phyloP scores from a whole-genome alignment of 768 basidiomycete species.

The Lactarius tabidus region DNA sequence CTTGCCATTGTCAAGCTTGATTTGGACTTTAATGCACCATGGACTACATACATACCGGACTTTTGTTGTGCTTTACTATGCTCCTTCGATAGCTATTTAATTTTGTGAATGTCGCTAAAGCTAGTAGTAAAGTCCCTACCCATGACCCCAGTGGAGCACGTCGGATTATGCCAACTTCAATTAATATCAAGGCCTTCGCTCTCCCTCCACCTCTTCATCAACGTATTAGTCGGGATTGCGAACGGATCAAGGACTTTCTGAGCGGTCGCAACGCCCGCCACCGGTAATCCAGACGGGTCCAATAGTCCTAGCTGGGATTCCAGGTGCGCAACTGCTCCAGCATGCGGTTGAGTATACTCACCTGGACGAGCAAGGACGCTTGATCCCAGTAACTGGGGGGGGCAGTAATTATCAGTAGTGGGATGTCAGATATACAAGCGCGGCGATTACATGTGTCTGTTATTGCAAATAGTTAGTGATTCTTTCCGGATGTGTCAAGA shows the following conservation, averaged over 20 bases:
- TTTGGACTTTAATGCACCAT: not conserved
- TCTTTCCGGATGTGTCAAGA: not conserved
- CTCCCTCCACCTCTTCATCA: constrained; percentile 37
- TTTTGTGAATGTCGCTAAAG: not conserved
- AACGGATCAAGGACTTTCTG: constrained; percentile 43
- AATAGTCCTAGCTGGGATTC: constrained; percentile 35
- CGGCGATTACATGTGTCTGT: constrained; percentile 32
- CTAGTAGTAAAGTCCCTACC: not conserved
- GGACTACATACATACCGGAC: constrained; percentile 2
- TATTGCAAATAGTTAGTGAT: not conserved
- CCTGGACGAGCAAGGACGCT: constrained; percentile 43
- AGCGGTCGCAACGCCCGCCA: constrained; percentile 40
- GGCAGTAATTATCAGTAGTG: not conserved
- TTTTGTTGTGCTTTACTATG: not conserved
- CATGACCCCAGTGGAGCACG: not conserved
- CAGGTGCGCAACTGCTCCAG: too few relatives aligned
- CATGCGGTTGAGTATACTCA: constrained; percentile 17
- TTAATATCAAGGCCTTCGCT: constrained; percentile 36
- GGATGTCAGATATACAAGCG: not conserved
- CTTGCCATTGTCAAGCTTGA: not conserved
- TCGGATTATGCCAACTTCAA: constrained; percentile 10
- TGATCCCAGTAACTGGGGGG: constrained; percentile 45
- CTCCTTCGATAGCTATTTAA: not conserved
- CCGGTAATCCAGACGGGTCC: constrained; percentile 32
- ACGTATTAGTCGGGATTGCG: constrained; percentile 37